Conservation (phyloP, 805 yeast species). For the Cephaloascus fragrans region DNA sequence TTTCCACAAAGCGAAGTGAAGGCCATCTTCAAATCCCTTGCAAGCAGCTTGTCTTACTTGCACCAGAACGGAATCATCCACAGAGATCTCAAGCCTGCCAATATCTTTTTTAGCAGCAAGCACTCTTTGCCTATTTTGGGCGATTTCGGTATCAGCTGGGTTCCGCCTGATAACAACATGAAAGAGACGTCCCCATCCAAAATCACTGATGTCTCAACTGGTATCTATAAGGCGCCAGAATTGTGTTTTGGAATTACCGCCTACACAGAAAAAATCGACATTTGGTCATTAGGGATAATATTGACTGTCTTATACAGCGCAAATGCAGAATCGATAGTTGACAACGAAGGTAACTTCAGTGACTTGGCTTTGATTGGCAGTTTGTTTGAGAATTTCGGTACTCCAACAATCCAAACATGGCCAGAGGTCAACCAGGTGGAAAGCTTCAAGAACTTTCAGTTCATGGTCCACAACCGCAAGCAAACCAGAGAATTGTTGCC, state of each 20-base stretch:
- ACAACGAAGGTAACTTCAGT: constrained; percentile 28
- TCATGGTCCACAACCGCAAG: constrained; percentile 10
- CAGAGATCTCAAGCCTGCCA: constrained; percentile 85
- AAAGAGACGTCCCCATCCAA: constrained; percentile 31
- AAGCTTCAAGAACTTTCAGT: constrained; percentile 21
- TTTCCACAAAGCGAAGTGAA: constrained; percentile 2
- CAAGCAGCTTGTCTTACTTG: constrained; percentile 45
- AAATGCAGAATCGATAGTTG: constrained; percentile 25
- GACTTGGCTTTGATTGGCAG: constrained; percentile 52
- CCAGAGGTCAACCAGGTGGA: constrained; percentile 28
- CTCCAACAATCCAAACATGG: constrained; percentile 40
- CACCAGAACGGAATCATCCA: constrained; percentile 77
- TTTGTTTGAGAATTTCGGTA: constrained; percentile 51
- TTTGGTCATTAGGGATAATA: constrained; percentile 66
- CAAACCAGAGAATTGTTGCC: constrained; percentile 22
- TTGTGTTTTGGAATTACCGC: constrained; percentile 47
- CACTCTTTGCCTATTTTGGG: constrained; percentile 25
- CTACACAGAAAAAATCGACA: constrained; percentile 50
- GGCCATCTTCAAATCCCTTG: constrained; percentile 13
- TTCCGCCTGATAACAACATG: constrained; percentile 6
- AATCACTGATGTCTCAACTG: constrained; percentile 55
- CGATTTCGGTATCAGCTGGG: constrained; percentile 55
- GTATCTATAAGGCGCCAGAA: constrained; percentile 68
- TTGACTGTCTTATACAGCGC: constrained; percentile 40
- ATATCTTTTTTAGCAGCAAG: constrained; percentile 43